These are phyloP conservation scores for Aphanomyces invadans DNA, from an alignment of 352 stramenopile species.

Conservation along the genomic window DNA sequence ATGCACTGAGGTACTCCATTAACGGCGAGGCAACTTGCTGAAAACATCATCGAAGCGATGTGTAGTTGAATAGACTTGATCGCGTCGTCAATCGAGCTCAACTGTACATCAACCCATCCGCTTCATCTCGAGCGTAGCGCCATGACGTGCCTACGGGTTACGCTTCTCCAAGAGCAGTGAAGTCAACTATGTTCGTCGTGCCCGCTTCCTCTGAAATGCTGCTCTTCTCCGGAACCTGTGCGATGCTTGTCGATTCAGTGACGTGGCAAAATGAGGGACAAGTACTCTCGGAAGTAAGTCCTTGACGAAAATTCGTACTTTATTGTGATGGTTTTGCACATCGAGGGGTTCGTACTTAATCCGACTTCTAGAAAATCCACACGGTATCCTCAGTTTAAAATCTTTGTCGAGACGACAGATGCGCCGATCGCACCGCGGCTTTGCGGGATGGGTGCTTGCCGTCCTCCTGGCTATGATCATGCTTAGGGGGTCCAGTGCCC, in stretches of 20 bases:
- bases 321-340: not conserved
- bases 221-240: too few species aligned
- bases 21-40: too few species aligned
- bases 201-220: too few species aligned
- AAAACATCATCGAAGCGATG: too few species aligned
- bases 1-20: too few species aligned
- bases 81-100: too few species aligned
- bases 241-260: not conserved
- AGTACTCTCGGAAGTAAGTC: not conserved
- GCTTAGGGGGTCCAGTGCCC: not conserved
- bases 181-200: too few species aligned
- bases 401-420: not conserved
- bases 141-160: too few species aligned
- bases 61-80: too few species aligned
- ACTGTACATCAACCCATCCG: too few species aligned
- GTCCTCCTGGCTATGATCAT: not conserved
- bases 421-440: not conserved
- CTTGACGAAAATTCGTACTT: not conserved
- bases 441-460: not conserved
- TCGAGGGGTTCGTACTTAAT: not conserved
- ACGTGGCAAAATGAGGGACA: not conserved
- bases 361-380: not conserved
- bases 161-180: too few species aligned
- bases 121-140: too few species aligned
- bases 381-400: not conserved